These are phyloP conservation scores for Malassezia cuniculi DNA, from an alignment of 1,284 basidiomycete species.

Conservation along the genomic window DNA sequence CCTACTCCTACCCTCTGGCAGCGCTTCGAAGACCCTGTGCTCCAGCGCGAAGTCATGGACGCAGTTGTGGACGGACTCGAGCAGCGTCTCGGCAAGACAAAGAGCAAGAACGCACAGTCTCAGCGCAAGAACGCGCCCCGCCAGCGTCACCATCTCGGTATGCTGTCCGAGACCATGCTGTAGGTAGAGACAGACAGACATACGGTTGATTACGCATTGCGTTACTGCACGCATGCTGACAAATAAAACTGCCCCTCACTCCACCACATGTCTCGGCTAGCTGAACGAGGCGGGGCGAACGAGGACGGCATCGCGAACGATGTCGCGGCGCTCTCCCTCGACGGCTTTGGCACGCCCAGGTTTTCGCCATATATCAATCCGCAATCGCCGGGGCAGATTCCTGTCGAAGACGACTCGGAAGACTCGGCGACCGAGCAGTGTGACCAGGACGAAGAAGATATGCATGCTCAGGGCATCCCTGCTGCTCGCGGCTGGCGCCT, in stretches of 20 bases:
- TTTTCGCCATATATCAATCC: neutral
- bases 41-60: slow-evolving; percentile 2
- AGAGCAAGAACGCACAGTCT: neutral
- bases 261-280: no score
- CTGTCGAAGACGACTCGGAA: slow-evolving; percentile 14
- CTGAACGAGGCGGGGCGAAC: no score
- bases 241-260: no score
- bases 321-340: no score
- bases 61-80: slow-evolving; percentile 9
- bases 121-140: slow-evolving; percentile 1
- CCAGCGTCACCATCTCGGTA: slow-evolving; percentile 12
- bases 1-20: slow-evolving; percentile 4
- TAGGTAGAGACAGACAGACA: no score
- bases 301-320: no score
- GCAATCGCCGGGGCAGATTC: slow-evolving; percentile 2
- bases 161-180: slow-evolving; percentile 12
- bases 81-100: slow-evolving; percentile 5
- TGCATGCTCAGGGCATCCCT: slow-evolving; percentile 42
- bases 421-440: slow-evolving; percentile 23
- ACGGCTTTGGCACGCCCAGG: slow-evolving; percentile 1
- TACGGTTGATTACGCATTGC: no score
- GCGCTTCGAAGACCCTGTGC: slow-evolving; percentile 7
- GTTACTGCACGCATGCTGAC: no score
- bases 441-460: slow-evolving; percentile 40
- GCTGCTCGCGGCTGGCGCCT: slow-evolving; percentile 36